Base-by-base conservation (phyloP, 2,329 filamentous ascomycete genomes). In the Colletotrichum camelliae region DNA sequence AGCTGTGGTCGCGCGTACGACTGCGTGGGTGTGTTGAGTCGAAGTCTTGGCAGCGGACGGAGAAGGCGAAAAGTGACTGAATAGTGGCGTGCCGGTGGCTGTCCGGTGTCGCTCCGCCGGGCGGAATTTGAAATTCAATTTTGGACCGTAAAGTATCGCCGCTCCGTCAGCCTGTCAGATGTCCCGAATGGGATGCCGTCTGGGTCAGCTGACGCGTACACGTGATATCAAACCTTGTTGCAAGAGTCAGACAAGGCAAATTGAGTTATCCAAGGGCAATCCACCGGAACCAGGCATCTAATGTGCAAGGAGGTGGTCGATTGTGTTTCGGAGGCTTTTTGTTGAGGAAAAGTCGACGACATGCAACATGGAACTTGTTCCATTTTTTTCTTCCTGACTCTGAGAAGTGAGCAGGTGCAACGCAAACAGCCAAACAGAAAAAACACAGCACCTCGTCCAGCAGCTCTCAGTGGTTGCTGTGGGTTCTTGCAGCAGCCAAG, bases 211-310 rank as follows among this genome's bases (percentile, higher is more conserved):
- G 70, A 75, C 73, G 70, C 27, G 43, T 65, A 64, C 64, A 73
- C 73, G 73, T 75, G 73, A 75, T 73, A 69, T 75, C 73, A 65
- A 73, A 73, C 57, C 43, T 73, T 68, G 33, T 21, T 12, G 24
- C 4, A 39, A 48, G 43, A 65, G 58, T 65, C 71, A 39, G 37
- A n/a, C 35, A 43, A 31, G 29, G 18, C 24, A 21, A 21, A 57
- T 43, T 71, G 48, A 43, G 39, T 74, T 71, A 43, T 61, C n/a
- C 35, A 24, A 60, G 37, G 55, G n/a, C 21, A n/a, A 72, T 31
- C 24, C n/a, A 64, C 58, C n/a, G 66, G 8, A 57, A 67, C 39
- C 27, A 39, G 58, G 66, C 57, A 58, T n/a, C 16, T 21, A 7
- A 3, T 33, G 37, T 60, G 67, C 21, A 58, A 52, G 33, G 37